phyloP scores from a whole-genome alignment of 2,329 filamentous ascomycete species.

The Exophiala dermatitidis region DNA sequence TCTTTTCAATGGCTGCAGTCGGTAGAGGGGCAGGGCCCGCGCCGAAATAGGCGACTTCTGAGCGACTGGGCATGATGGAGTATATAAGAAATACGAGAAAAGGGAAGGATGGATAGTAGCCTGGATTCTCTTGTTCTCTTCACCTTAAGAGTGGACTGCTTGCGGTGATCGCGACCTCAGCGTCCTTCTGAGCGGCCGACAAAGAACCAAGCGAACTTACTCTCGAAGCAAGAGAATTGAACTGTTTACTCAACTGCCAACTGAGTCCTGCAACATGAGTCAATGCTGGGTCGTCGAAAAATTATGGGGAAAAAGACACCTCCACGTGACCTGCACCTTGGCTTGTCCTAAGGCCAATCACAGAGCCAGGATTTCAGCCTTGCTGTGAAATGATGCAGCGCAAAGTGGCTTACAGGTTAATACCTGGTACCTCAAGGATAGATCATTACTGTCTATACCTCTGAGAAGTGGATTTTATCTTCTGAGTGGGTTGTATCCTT shows the following conservation, averaged over 20 bases:
- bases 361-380: too few species aligned
- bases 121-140: too few species aligned
- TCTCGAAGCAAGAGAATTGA: neutral
- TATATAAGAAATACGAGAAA: neutral
- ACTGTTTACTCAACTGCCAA: neutral
- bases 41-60: conserved; percentile 77
- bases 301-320: neutral
- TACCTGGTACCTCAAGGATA: too few species aligned
- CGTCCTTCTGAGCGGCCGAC: neutral
- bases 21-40: conserved; percentile 85
- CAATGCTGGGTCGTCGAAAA: neutral
- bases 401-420: too few species aligned
- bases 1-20: conserved; percentile 69
- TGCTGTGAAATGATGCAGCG: too few species aligned
- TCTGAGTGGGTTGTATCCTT: too few species aligned
- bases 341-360: too few species aligned
- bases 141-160: too few species aligned
- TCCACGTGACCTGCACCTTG: too few species aligned
- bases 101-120: neutral
- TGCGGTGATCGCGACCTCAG: too few species aligned
- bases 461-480: too few species aligned
- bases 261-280: neutral
- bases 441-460: too few species aligned
- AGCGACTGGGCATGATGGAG: conserved; percentile 59
- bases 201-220: neutral